Evolutionary conservation across 2,329 filamentous ascomycete species (phyloP).

Genomic region (Orbilia oligospora): DNA sequence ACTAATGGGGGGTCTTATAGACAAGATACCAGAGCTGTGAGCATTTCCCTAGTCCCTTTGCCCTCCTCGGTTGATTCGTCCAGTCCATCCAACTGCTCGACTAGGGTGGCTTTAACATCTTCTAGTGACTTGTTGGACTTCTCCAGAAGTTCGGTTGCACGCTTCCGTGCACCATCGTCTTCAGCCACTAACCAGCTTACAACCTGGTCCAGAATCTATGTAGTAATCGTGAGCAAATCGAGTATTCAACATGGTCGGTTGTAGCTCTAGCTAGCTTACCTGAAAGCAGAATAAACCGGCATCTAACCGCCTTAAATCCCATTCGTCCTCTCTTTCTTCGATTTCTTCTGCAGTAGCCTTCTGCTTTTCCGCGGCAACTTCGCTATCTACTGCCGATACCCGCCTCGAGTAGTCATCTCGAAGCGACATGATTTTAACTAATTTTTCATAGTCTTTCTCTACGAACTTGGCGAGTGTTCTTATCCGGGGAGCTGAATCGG

Average conservation of each 20-base stretch:
- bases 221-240: constrained; percentile 18
- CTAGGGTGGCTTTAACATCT: constrained; percentile 77
- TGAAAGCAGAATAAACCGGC: constrained; percentile 88
- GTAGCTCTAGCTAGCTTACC: constrained; percentile 64
- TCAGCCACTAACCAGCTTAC: constrained; percentile 93
- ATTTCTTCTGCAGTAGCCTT: constrained; percentile 70
- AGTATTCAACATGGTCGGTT: background rate
- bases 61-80: constrained; percentile 71
- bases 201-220: constrained; percentile 80
- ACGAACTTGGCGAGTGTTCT: constrained; percentile 92
- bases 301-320: constrained; percentile 81
- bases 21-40: constrained; percentile 73
- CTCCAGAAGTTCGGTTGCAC: constrained; percentile 75
- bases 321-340: constrained; percentile 76
- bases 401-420: constrained; percentile 78
- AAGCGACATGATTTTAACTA: constrained; percentile 78
- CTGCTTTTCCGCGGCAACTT: constrained; percentile 74
- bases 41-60: constrained; percentile 75
- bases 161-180: constrained; percentile 80
- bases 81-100: constrained; percentile 76
- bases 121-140: constrained; percentile 78
- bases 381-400: constrained; percentile 75
- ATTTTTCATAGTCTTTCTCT: constrained; percentile 93
- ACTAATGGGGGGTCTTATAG: constrained; percentile 65
- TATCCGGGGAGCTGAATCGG: constrained; percentile 82